A percentile compares a stretch with the other conserved stretches of the same genome.
Conservation (phyloP, 106 monocot genomes). For the Dendrobium huoshanense region DNA sequence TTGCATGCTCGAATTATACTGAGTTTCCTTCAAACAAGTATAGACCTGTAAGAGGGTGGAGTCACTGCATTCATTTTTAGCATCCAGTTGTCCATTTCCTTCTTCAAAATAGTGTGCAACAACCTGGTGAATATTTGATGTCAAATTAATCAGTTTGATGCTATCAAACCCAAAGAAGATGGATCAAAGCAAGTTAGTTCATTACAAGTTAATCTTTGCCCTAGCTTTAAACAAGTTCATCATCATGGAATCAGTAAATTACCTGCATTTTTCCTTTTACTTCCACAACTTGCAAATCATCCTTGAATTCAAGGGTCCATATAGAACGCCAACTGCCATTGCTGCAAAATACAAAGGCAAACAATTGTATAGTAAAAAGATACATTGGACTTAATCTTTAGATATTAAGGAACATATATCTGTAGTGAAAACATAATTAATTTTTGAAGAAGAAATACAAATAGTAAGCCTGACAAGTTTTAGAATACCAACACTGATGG, state of each 20-base stretch:
- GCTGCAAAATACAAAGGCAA: constrained; percentile 34
- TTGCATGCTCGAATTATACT: neutral
- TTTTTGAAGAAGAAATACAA: neutral
- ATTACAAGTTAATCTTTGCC: neutral
- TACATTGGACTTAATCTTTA: neutral
- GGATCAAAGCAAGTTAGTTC: neutral
- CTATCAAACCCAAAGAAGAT: neutral
- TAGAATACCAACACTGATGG: neutral
- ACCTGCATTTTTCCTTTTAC: constrained; percentile 89
- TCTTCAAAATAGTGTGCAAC: constrained; percentile 96
- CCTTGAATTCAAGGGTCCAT: constrained; percentile 79
- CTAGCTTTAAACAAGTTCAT: neutral
- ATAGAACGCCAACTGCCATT: constrained; percentile 92
- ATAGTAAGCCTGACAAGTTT: neutral
- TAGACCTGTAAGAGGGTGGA: constrained; percentile 76
- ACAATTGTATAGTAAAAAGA: neutral
- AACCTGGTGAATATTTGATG: constrained; percentile 33
- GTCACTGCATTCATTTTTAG: constrained; percentile 70
- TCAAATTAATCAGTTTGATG: neutral
- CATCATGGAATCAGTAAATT: constrained; percentile 1
- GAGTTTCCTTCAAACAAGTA: neutral
- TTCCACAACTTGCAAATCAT: constrained; percentile 63
- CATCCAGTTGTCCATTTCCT: constrained; percentile 95
- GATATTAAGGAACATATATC: neutral
- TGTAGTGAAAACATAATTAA: neutral